These are phyloP conservation scores for Globisporangium spiculum DNA, from an alignment of 352 stramenopile genomes.

Conservation along the genomic window DNA sequence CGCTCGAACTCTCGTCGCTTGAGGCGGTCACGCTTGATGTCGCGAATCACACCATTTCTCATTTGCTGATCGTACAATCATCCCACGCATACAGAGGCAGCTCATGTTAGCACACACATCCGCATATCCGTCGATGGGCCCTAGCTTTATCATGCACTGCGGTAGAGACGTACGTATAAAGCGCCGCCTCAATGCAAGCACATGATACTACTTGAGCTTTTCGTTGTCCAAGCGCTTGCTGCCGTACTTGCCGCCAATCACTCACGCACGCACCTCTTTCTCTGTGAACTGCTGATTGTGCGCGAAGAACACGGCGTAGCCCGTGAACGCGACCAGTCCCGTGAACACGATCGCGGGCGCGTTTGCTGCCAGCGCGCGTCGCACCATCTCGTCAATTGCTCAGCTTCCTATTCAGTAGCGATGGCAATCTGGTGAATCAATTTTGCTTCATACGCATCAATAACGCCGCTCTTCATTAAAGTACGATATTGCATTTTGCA, in stretches of 20 bases:
- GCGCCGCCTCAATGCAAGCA: background rate
- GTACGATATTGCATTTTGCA: background rate
- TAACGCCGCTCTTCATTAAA: background rate
- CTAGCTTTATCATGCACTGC: no score
- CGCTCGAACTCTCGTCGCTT: slow-evolving; percentile 47
- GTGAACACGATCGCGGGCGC: slow-evolving; percentile 48
- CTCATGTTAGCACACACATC: background rate
- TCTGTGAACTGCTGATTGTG: slow-evolving; percentile 71
- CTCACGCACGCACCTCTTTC: slow-evolving; percentile 49
- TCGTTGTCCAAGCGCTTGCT: background rate
- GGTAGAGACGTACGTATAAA: background rate
- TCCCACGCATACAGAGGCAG: background rate
- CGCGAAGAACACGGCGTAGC: slow-evolving; percentile 74
- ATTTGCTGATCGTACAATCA: slow-evolving; percentile 35
- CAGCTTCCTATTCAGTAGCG: background rate
- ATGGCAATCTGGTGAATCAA: background rate
- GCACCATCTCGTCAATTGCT: slow-evolving; percentile 11
- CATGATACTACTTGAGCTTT: background rate
- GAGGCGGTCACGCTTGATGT: slow-evolving; percentile 72
- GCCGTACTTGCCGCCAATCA: background rate
- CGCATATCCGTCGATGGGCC: background rate
- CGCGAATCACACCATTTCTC: slow-evolving; percentile 73
- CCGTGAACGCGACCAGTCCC: slow-evolving; percentile 34
- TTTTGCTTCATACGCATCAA: slow-evolving; percentile 2
- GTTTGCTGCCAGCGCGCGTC: slow-evolving; percentile 30